phyloP scores from a whole-genome alignment of 2,329 filamentous ascomycete species.

The Diplodia sapinea region DNA sequence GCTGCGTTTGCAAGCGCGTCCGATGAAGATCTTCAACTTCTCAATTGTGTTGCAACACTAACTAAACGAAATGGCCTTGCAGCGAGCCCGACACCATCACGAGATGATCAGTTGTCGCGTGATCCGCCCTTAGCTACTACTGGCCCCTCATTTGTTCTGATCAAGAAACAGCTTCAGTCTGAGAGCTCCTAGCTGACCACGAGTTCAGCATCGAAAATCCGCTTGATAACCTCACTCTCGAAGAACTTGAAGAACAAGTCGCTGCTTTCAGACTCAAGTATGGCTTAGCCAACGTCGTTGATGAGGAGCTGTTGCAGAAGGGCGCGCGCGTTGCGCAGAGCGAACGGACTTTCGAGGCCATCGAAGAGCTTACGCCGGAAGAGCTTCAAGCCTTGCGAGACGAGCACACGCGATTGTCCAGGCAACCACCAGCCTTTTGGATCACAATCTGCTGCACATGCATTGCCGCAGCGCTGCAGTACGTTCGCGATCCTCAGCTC shows the following conservation, averaged over 20 bases:
- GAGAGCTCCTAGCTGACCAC: background rate
- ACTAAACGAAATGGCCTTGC: background rate
- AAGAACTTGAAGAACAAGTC: constrained; percentile 60
- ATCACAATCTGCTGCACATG: constrained; percentile 72
- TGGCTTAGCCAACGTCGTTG: constrained; percentile 58
- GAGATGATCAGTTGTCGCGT: background rate
- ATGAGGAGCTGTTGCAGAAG: constrained; percentile 65
- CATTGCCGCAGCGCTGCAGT: constrained; percentile 68
- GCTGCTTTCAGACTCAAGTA: constrained; percentile 66
- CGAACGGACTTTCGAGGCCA: constrained; percentile 65
- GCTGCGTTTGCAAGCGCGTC: background rate
- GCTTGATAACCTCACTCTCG: constrained; percentile 60
- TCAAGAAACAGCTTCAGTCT: background rate
- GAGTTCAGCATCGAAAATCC: constrained; percentile 60
- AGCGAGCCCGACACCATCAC: background rate
- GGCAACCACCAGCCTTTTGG: constrained; percentile 66
- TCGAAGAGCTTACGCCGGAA: constrained; percentile 65
- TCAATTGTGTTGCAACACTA: background rate
- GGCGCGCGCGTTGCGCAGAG: constrained; percentile 78
- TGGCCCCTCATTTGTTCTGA: background rate
- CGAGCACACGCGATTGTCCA: constrained; percentile 72
- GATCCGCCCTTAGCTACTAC: background rate
- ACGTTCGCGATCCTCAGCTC: background rate
- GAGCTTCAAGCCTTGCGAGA: constrained; percentile 66
- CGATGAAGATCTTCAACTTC: background rate